Evolutionary conservation across 768 basidiomycete genomes (phyloP).

Genomic region (Royoungia palumana): DNA sequence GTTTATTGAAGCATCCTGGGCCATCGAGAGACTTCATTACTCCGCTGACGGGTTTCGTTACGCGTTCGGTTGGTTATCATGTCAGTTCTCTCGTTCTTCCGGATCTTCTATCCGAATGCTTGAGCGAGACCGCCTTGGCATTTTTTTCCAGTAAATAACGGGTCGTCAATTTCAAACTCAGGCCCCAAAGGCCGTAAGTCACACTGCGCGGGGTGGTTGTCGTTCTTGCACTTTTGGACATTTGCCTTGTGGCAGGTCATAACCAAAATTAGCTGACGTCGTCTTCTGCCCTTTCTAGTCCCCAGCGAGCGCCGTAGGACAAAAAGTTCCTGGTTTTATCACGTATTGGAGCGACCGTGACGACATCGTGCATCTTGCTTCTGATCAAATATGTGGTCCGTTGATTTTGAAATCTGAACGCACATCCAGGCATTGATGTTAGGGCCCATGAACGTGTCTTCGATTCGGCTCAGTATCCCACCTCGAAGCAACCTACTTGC

Average conservation of each 20-base stretch:
- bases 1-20: background rate
- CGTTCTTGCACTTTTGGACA: background rate
- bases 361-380: no score
- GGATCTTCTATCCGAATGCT: background rate
- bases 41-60: constrained; percentile 14
- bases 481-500: no score
- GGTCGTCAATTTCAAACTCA: background rate
- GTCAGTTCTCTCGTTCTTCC: background rate
- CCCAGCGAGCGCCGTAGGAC: no score
- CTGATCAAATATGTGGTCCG: no score
- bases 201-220: background rate
- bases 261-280: no score
- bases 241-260: background rate
- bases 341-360: no score
- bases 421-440: no score
- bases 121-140: background rate
- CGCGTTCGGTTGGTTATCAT: background rate
- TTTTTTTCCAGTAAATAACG: background rate
- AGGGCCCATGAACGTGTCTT: no score
- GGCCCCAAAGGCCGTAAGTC: background rate
- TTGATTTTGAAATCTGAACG: no score
- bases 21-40: background rate
- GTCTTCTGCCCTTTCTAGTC: no score
- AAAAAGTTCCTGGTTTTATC: no score
- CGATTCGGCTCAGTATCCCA: no score